Percentiles rank a stretch among this genome's conserved stretches.
These are phyloP conservation scores for Acer negundo DNA, from an alignment of 345 rosid species.

Conservation along the genomic window DNA sequence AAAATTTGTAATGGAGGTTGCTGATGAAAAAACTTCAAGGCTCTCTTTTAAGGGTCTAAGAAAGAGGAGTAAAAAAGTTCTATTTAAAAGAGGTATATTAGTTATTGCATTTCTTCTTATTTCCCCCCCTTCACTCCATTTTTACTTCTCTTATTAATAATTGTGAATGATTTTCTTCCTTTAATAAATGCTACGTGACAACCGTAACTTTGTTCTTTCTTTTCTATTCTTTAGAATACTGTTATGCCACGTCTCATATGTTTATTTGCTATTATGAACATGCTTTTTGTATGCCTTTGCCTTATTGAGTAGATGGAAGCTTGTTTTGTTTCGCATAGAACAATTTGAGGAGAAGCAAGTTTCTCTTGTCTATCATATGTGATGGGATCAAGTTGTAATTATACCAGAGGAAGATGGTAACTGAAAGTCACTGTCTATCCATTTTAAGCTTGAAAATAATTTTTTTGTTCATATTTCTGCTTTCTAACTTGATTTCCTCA, in stretches of 20 bases:
- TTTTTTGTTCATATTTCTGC: background rate
- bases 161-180: background rate
- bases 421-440: background rate
- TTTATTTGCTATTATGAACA: constrained; percentile 5
- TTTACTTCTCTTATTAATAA: background rate
- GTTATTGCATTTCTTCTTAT: constrained; percentile 9
- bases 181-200: background rate
- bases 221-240: constrained; percentile 1
- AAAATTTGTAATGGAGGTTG: constrained; percentile 41
- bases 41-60: constrained; percentile 36
- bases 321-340: background rate
- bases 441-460: background rate
- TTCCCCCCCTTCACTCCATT: background rate
- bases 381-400: background rate
- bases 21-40: constrained; percentile 43
- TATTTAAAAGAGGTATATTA: constrained; percentile 57
- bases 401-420: background rate
- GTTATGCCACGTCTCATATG: background rate
- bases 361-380: background rate
- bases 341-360: background rate
- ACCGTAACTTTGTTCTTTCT: background rate
- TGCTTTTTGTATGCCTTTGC: constrained; percentile 3
- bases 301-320: constrained; percentile 8
- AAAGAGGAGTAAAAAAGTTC: constrained; percentile 62
- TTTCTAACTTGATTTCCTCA: background rate